These are phyloP conservation scores for Trypanosoma mega DNA, from an alignment of 208 protist species.

Conservation along the genomic window DNA sequence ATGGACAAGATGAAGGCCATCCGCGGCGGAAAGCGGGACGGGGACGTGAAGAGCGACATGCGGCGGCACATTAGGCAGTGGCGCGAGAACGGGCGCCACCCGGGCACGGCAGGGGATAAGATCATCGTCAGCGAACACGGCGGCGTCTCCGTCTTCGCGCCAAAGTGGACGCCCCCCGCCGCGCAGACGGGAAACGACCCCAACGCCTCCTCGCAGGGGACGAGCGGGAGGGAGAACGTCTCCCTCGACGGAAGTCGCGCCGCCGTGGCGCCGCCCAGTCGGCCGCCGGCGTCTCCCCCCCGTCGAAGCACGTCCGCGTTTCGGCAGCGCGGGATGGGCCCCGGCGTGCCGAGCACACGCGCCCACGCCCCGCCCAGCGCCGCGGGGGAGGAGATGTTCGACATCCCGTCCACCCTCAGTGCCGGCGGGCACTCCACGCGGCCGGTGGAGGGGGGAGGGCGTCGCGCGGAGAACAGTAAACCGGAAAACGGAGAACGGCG, in stretches of 20 bases:
- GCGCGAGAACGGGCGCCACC: slow-evolving; percentile 12
- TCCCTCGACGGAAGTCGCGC: background rate
- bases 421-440: background rate
- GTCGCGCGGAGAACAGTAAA: slow-evolving; percentile 5
- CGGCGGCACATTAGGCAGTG: slow-evolving; percentile 38
- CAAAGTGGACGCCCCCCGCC: slow-evolving; percentile 4
- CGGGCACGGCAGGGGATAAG: slow-evolving; percentile 27
- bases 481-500: slow-evolving; percentile 3
- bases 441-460: background rate
- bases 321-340: slow-evolving; percentile 14
- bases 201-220: background rate
- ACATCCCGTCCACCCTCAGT: background rate
- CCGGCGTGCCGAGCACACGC: slow-evolving; percentile 12
- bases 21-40: slow-evolving; percentile 9
- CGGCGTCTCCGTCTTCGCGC: slow-evolving; percentile 47
- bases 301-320: slow-evolving; percentile 10
- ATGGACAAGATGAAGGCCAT: slow-evolving; percentile 40
- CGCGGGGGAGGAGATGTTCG: slow-evolving; percentile 1
- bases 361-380: slow-evolving; percentile 25
- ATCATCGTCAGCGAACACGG: slow-evolving; percentile 38
- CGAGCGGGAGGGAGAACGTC: background rate
- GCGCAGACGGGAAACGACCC: background rate
- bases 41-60: slow-evolving; percentile 18
- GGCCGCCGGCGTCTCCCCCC: slow-evolving; percentile 1
- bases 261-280: background rate